Percentiles rank a stretch among this genome's conserved stretches.
These are phyloP conservation scores for Pilobolus umbonatus DNA, from an alignment of 192 early-diverging fungal genomes.

Conservation along the genomic window DNA sequence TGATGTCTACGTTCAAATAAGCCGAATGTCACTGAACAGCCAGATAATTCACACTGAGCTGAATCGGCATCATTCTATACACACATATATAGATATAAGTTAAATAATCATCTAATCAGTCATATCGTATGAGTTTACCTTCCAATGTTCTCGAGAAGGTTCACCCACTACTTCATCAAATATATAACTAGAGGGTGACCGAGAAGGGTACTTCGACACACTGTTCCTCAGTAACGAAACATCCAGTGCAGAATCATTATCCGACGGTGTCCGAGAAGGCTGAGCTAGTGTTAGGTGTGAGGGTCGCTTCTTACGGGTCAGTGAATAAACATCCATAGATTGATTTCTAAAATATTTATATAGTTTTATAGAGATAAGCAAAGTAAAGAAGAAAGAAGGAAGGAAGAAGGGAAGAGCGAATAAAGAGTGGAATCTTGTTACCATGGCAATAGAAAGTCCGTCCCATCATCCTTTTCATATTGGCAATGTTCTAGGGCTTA, in stretches of 20 bases:
- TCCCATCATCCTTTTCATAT: too few relatives aligned
- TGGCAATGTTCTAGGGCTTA: too few relatives aligned
- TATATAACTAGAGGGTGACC: not conserved
- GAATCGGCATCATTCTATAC: constrained; percentile 28
- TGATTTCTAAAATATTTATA: not conserved
- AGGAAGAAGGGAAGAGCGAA: not conserved
- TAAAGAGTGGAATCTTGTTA: too few relatives aligned
- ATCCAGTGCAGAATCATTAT: constrained; percentile 11
- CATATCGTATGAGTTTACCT: not conserved
- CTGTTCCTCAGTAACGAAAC: too few relatives aligned
- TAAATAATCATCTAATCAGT: not conserved
- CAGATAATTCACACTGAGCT: constrained; percentile 17
- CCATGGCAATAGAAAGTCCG: not conserved
- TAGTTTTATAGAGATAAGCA: not conserved
- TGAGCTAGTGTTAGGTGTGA: constrained; percentile 21
- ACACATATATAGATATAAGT: too few relatives aligned
- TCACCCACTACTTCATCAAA: constrained; percentile 8
- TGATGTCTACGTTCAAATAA: constrained; percentile 37
- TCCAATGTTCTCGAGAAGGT: constrained; percentile 22
- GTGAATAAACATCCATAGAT: constrained; percentile 24
- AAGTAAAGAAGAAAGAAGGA: not conserved
- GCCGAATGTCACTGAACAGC: constrained; percentile 19
- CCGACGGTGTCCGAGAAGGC: constrained; percentile 2
- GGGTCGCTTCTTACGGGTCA: constrained; percentile 25
- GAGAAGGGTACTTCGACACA: not conserved